These are phyloP conservation scores for Coniferiporia sulphurascens DNA, from an alignment of 1,284 basidiomycete genomes.

Conservation along the genomic window DNA sequence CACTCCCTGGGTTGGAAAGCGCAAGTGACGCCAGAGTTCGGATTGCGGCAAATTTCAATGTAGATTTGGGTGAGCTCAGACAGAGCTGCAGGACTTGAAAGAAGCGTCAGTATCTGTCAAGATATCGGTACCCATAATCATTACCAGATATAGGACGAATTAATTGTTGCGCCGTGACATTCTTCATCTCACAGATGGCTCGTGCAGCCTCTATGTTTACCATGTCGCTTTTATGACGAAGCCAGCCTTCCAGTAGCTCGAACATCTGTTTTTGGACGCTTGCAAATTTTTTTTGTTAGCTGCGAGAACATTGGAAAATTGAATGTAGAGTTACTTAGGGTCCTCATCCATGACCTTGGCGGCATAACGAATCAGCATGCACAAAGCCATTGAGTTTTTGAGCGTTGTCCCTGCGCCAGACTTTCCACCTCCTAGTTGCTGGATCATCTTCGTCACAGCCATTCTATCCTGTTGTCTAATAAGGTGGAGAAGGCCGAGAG, in stretches of 20 bases:
- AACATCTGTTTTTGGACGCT: conserved; percentile 91
- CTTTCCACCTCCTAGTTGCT: conserved; percentile 89
- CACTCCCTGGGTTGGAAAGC: conserved; percentile 77
- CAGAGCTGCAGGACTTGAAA: conserved; percentile 82
- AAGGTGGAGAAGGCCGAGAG: conserved; percentile 88
- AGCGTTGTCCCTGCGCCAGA: conserved; percentile 78
- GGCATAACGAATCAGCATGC: conserved; percentile 98
- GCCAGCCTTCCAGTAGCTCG: conserved; percentile 91
- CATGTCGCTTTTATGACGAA: conserved; percentile 99
- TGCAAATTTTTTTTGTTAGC: conserved; percentile 3
- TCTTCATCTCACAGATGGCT: conserved; percentile 94
- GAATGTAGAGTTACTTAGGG: conserved; percentile 70
- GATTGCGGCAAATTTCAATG: conserved; percentile 96
- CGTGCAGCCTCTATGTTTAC: conserved; percentile 99
- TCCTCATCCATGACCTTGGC: conserved; percentile 98
- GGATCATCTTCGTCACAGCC: conserved; percentile 99
- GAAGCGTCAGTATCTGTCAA: neutral
- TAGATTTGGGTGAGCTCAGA: conserved; percentile 88
- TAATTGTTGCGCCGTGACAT: conserved; percentile 73
- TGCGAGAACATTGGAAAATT: conserved; percentile 8
- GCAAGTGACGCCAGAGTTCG: conserved; percentile 91
- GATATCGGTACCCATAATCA: conserved; percentile 23
- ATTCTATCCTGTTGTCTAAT: conserved; percentile 98
- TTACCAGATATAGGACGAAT: conserved; percentile 83
- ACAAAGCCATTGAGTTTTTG: conserved; percentile 97